Evolutionary conservation across 192 early-diverging fungal genomes (phyloP).

Genomic region (Pilaira anomala): DNA sequence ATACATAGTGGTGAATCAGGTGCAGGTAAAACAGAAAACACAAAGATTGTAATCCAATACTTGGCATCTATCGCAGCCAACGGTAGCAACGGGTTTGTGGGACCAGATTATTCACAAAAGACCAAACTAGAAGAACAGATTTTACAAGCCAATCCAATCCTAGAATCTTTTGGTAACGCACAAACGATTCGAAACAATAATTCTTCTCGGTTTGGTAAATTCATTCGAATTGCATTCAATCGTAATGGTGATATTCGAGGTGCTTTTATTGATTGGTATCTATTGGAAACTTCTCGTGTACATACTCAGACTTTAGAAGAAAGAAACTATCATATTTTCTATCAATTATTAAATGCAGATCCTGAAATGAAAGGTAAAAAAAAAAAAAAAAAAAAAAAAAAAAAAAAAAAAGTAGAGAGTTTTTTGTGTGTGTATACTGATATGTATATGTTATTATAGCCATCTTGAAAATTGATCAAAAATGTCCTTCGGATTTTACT

Average conservation of each 20-base stretch:
- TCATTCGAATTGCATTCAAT: constrained; percentile 97
- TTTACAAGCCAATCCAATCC: constrained; percentile 93
- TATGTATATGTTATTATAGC: neutral
- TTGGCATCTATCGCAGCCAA: constrained; percentile 80
- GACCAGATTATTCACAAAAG: neutral
- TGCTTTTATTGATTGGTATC: constrained; percentile 94
- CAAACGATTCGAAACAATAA: constrained; percentile 99
- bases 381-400: neutral
- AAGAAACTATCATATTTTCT: constrained; percentile 97
- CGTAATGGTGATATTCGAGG: constrained; percentile 81
- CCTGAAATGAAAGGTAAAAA: constrained; percentile 59
- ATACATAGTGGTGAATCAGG: constrained; percentile 88
- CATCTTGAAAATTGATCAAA: constrained; percentile 13
- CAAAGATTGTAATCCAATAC: constrained; percentile 99
- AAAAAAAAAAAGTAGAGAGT: too few species aligned
- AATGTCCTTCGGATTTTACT: constrained; percentile 26
- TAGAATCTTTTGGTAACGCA: constrained; percentile 98
- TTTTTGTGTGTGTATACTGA: neutral
- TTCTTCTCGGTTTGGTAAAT: constrained; percentile 98
- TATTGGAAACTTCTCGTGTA: constrained; percentile 96
- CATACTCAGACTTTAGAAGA: constrained; percentile 89
- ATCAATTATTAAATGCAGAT: constrained; percentile 94
- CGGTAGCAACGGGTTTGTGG: constrained; percentile 43
- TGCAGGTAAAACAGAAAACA: constrained; percentile 99
- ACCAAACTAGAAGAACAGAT: constrained; percentile 75